A percentile compares a stretch with the other conserved stretches of the same genome.
These are phyloP conservation scores for Periconia digitata DNA, from an alignment of 2,329 filamentous ascomycete genomes.

Conservation along the genomic window DNA sequence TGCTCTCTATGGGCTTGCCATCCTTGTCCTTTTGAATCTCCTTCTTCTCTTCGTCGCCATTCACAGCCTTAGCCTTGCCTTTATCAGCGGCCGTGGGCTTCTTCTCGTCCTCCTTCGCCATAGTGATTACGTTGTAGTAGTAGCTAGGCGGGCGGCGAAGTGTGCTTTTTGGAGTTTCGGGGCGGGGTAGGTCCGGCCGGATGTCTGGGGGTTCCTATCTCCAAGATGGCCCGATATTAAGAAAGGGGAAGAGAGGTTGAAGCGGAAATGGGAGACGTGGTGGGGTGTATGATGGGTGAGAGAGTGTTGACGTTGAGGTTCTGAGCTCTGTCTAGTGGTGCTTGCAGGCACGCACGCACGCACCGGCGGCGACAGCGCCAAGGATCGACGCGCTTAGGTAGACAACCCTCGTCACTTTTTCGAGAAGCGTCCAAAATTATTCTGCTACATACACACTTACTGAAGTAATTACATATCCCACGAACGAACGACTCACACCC, in stretches of 20 bases:
- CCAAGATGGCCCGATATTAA: slow-evolving; percentile 5
- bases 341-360: too few species aligned
- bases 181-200: slow-evolving; percentile 9
- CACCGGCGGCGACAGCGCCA: slow-evolving; percentile 16
- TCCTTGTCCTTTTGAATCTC: slow-evolving; percentile 66
- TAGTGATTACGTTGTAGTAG: slow-evolving; percentile 49
- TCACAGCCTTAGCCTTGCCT: slow-evolving; percentile 90
- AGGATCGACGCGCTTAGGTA: slow-evolving; percentile 16
- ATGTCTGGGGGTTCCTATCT: neutral
- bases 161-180: slow-evolving; percentile 12
- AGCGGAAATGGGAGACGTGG: slow-evolving; percentile 14
- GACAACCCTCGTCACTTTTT: slow-evolving; percentile 5
- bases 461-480: too few species aligned
- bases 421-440: slow-evolving; percentile 31
- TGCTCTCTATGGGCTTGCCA: slow-evolving; percentile 72
- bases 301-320: slow-evolving; percentile 29
- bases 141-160: slow-evolving; percentile 41
- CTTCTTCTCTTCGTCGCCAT: slow-evolving; percentile 63
- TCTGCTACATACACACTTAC: too few species aligned
- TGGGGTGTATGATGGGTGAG: slow-evolving; percentile 14
- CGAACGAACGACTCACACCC: slow-evolving; percentile 9
- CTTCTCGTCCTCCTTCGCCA: slow-evolving; percentile 93
- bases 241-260: slow-evolving; percentile 13
- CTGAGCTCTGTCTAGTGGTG: slow-evolving; percentile 31
- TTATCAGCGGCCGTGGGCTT: slow-evolving; percentile 83